Evolutionary conservation across 2,329 filamentous ascomycete species (phyloP).

Genomic region (Fusarium continuum): DNA sequence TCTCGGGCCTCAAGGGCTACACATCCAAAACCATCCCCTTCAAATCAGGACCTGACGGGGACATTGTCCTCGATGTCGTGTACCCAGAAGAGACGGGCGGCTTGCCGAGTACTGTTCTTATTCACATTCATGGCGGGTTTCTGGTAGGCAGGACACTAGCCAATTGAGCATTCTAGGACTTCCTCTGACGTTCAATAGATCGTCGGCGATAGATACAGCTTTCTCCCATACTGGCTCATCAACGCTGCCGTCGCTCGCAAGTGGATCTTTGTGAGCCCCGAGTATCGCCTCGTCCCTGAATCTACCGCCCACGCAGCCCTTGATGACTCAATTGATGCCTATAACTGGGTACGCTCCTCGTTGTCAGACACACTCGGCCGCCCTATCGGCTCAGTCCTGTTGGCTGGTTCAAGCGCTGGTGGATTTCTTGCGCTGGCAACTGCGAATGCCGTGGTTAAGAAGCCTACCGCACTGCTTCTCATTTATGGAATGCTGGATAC

Average conservation of each 20-base stretch:
- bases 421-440: constrained; percentile 32
- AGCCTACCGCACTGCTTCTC: constrained; percentile 18
- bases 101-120: constrained; percentile 15
- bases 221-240: constrained; percentile 33
- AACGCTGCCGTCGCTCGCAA: constrained; percentile 27
- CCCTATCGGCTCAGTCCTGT: constrained; percentile 12
- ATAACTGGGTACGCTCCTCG: constrained; percentile 29
- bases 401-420: constrained; percentile 37
- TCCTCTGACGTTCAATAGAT: constrained; percentile 6
- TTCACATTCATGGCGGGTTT: constrained; percentile 39
- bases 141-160: no score
- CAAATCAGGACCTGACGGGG: constrained; percentile 20
- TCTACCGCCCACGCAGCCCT: constrained; percentile 30
- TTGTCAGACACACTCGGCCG: constrained; percentile 11
- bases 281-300: constrained; percentile 38
- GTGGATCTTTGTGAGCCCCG: constrained; percentile 39
- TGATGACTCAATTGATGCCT: constrained; percentile 31
- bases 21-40: constrained; percentile 21
- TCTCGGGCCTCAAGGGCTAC: constrained; percentile 24
- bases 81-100: constrained; percentile 26
- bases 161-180: no score
- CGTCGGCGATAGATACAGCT: constrained; percentile 36
- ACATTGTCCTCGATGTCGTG: constrained; percentile 27
- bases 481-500: constrained; percentile 38
- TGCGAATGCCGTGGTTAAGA: background rate